These are phyloP conservation scores for Solanum stenotomum DNA, from an alignment of 257 asterid species.

Conservation along the genomic window DNA sequence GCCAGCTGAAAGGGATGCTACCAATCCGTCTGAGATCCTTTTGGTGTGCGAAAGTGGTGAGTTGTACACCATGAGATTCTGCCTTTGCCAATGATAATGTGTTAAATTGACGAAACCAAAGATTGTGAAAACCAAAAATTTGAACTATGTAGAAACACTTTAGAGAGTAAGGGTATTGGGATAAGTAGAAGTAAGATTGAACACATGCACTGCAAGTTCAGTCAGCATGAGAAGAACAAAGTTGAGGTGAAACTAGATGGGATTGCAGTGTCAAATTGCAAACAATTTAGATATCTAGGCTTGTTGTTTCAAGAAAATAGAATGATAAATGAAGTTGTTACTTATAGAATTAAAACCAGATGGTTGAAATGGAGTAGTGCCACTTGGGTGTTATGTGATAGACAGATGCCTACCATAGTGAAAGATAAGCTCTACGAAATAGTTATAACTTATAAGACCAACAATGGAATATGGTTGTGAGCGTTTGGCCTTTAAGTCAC, in stretches of 20 bases:
- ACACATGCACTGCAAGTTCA: not conserved
- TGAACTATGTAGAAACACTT: not conserved
- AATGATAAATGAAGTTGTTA: not conserved
- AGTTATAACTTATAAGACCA: not conserved
- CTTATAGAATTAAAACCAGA: not conserved
- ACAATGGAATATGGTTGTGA: not conserved
- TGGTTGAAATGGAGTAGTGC: not conserved
- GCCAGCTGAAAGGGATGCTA: conserved; percentile 35
- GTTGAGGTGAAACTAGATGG: not conserved
- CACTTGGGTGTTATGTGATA: not conserved
- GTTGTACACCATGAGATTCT: conserved; percentile 1
- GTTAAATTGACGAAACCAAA: not conserved
- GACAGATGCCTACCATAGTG: not conserved
- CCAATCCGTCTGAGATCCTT: not conserved
- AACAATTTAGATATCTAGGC: not conserved
- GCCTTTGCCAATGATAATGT: not conserved
- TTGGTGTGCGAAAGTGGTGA: conserved; percentile 33
- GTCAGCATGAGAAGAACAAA: not conserved
- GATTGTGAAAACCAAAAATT: not conserved
- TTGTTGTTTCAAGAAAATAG: not conserved
- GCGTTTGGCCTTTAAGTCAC: not conserved
- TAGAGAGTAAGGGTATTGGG: not conserved
- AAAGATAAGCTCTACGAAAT: not conserved
- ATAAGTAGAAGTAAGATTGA: not conserved
- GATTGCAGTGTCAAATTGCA: not conserved